phyloP scores from a whole-genome alignment of 78 protist genomes.

The Dictyostelium firmibasis region DNA sequence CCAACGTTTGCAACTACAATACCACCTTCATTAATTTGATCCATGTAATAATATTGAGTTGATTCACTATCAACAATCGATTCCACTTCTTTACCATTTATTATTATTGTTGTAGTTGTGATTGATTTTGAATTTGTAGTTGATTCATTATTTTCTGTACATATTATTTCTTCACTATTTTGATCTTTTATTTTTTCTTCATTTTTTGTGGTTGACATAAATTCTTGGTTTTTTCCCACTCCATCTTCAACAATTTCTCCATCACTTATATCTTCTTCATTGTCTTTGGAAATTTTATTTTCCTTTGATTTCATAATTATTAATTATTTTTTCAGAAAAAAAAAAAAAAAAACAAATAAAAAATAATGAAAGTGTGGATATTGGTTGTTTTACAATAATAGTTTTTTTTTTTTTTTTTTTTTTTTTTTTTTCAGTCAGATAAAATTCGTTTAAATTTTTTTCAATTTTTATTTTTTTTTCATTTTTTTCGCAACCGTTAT shows the following conservation, averaged over 20 bases:
- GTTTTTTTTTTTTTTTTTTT: background rate
- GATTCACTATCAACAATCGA: background rate
- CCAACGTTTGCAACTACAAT: background rate
- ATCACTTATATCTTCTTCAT: background rate
- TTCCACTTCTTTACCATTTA: background rate
- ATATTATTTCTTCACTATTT: background rate
- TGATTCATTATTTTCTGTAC: background rate
- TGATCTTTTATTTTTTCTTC: background rate
- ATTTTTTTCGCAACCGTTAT: background rate
- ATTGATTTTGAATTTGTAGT: background rate
- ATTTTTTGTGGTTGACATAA: background rate
- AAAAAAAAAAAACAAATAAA: background rate
- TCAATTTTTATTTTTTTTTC: background rate
- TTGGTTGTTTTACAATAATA: background rate
- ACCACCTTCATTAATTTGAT: background rate
- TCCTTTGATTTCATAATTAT: background rate
- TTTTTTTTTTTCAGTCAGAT: background rate
- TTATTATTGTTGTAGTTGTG: background rate
- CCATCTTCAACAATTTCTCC: background rate
- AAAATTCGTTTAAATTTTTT: background rate
- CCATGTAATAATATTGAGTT: background rate
- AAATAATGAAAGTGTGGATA: background rate
- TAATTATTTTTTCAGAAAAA: background rate
- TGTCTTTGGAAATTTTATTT: background rate
- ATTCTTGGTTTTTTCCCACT: background rate